A percentile compares a stretch with the other conserved stretches of the same genome.
Evolutionary conservation across 495 filamentous ascomycete species (phyloP).

Genomic region (Penicillium flavigenum): DNA sequence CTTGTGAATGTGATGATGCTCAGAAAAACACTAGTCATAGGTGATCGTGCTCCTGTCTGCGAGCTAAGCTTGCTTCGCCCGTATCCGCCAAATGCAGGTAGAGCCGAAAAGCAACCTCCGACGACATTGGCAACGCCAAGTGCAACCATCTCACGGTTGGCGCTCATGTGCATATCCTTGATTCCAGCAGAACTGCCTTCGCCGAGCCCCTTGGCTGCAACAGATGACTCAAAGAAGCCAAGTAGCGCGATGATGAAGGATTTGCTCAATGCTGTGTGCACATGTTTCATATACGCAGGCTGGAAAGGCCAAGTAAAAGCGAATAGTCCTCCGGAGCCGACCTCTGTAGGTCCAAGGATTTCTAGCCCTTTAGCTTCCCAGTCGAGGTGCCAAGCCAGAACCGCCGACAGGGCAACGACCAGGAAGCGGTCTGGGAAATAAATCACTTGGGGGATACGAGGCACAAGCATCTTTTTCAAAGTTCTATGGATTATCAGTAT

Average conservation of each 20-base stretch:
- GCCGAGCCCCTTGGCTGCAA: constrained; percentile 90
- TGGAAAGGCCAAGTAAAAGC: constrained; percentile 84
- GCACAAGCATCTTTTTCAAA: constrained; percentile 78
- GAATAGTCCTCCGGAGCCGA: constrained; percentile 60
- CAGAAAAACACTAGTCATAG: constrained; percentile 85
- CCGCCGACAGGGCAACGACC: constrained; percentile 81
- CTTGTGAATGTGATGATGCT: constrained; percentile 77
- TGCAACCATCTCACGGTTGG: constrained; percentile 93
- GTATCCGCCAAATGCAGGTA: constrained; percentile 96
- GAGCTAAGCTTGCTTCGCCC: constrained; percentile 94
- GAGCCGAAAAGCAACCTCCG: constrained; percentile 84
- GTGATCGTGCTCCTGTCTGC: constrained; percentile 85
- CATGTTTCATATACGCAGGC: constrained; percentile 68
- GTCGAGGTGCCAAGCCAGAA: constrained; percentile 72
- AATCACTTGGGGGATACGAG: constrained; percentile 74
- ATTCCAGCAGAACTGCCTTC: constrained; percentile 59
- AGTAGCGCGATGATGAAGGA: constrained; percentile 92
- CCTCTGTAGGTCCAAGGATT: constrained; percentile 77
- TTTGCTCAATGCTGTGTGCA: constrained; percentile 85
- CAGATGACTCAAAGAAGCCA: constrained; percentile 97
- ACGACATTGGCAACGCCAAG: constrained; percentile 86
- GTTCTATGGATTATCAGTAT: constrained; percentile 49
- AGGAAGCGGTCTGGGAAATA: constrained; percentile 92
- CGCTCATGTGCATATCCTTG: constrained; percentile 74
- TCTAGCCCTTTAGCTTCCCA: constrained; percentile 83